Base-by-base conservation (phyloP, 2,329 filamentous ascomycete genomes). In the Sclerotinia spermophila region DNA sequence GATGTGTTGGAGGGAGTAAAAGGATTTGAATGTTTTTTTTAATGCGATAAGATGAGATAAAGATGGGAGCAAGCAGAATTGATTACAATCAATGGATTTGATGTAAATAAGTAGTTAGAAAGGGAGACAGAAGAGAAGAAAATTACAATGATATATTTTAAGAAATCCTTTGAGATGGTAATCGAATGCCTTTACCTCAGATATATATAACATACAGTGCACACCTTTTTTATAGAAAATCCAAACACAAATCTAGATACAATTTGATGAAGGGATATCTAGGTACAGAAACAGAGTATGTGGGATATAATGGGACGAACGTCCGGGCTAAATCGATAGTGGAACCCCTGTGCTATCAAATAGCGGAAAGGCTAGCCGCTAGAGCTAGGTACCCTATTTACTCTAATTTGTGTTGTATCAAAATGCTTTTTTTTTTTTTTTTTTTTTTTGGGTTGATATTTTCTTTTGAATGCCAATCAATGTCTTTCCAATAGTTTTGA, bases 31-130 rank as follows among this genome's bases (percentile, higher is more conserved):
- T 40, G 48, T 19, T 17, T 65, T 69, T 65, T 45, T 27, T 38
- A 56, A 69, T 66, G 68, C 48, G 48, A 48, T 48, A 44, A 64
- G 44, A 65, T 65, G 42, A 65, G 59, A 69, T 40, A 33, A 68
- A 58, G 40, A 69, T 56, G 68, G 56, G 30, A 66, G 45, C 45
- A 30, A 38, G 38, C 59, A 58, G 35, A 30, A 64, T 38, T 69
- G 35, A 30, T 55, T 38, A 56, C 30, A 69, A 15, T n/a, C 48
- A 64, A 66, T 30, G 68, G 60, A 58, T 24, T 58, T 69, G 59
- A 65, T 66, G 68, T 66, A 69, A 56, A 67, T 67, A 58, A 17
- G 58, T 66, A 58, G 42, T 56, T 24, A 53, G 45, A 65, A 13
- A 24, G 33, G 35, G 19, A 62, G 59, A n/a, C n/a, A n/a, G n/a